phyloP scores from a whole-genome alignment of 2,329 filamentous ascomycete genomes.

The Aspergillus sp. region DNA sequence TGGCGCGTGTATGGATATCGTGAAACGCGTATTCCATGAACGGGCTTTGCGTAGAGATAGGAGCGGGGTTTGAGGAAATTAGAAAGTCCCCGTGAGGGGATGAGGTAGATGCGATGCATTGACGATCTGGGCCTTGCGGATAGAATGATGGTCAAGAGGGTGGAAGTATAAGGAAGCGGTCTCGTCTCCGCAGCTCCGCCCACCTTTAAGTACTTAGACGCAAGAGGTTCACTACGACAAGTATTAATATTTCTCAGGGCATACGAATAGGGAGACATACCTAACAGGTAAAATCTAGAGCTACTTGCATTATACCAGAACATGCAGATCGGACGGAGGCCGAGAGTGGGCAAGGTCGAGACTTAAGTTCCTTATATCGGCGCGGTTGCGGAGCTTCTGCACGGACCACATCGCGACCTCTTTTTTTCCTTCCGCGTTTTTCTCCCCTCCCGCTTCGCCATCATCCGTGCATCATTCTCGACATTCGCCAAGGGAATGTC shows the following conservation, averaged over 20 bases:
- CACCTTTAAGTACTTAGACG: not conserved
- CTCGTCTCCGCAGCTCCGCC: not conserved
- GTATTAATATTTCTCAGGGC: not conserved
- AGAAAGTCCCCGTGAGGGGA: not conserved
- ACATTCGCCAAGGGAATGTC: conserved; percentile 12
- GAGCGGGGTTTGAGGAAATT: not conserved
- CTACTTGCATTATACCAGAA: not conserved
- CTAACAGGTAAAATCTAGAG: not conserved
- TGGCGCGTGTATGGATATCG: not conserved
- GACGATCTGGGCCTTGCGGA: not conserved
- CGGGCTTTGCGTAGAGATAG: not conserved
- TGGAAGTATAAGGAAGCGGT: not conserved
- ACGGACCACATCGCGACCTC: conserved; percentile 24
- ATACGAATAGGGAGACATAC: not conserved
- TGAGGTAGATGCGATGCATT: not conserved
- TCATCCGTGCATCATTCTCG: not conserved
- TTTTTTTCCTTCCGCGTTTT: not conserved
- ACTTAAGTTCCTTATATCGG: not conserved
- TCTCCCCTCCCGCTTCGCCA: not conserved
- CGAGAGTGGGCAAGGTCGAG: not conserved
- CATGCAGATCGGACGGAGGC: not conserved
- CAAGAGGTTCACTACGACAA: not conserved
- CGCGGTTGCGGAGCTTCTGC: conserved; percentile 24
- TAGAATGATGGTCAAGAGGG: not conserved
- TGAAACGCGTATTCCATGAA: not conserved